Evolutionary conservation across 2,329 filamentous ascomycete species (phyloP), one percentile per base, ranked within the genome.

Genomic region (Aspergillus fumigatus): DNA sequence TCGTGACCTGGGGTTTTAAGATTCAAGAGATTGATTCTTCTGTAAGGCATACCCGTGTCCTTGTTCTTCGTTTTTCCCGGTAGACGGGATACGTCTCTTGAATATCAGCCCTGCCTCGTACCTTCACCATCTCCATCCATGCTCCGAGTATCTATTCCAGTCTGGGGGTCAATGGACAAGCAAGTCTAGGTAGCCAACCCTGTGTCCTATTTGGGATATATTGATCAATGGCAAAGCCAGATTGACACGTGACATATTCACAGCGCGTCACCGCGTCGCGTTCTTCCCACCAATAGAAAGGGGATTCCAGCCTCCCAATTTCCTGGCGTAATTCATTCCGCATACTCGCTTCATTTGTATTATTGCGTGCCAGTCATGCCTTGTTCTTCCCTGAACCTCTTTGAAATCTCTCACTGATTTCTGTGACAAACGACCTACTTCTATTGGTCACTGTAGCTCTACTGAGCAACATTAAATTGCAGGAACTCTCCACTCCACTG

Each of bases 261-360:
- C 7, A 35, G 57, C 65, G 65, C 63, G 66, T 64, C 57, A 57
- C 53, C 62, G 60, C 62, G 60, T 64, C 65, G 65, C 63, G 62
- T 26, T 26, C 4, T 26, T 7, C 25, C 25, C 25, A 26, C 25
- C 25, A 26, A 26, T 26, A 26, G 25, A 26, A 26, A 26, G 5
- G 25, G 25, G 6, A 6, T 26, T 26, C 5, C 25, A 63, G 55
- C 64, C 59, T 62, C 54, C 21, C 52, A 17, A 17, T 38, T 45
- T 25, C 47, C 45, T 53, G 50, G 38, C 52, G 52, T 55, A 54
- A 32, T 53, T 40, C 51, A 48, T 52, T 47, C 26, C 32, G 41
- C 49, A 23, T 54, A 40, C 32, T 54, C 52, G 55, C 45, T 25
- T 40, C 6, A 51, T 57, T 26, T 26, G 26, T 49, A 52, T 21